Evolutionary conservation across 805 yeast genomes (phyloP).

Genomic region (Kodamaea restingae): DNA sequence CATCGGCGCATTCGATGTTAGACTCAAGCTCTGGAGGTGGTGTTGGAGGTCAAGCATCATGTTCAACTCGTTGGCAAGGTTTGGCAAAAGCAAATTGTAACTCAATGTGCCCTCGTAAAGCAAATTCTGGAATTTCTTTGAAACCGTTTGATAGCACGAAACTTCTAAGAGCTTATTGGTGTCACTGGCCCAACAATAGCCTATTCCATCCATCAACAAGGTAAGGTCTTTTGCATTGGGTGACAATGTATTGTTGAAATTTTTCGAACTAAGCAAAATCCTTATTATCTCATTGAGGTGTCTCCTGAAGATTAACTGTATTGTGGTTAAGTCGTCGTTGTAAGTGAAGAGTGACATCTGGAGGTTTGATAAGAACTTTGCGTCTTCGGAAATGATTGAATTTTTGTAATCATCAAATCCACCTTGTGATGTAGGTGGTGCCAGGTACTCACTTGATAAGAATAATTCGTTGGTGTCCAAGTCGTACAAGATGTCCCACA

Average conservation of each 20-base stretch:
- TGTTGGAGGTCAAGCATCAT: conserved; percentile 41
- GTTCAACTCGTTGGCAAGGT: conserved; percentile 37
- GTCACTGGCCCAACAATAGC: conserved; percentile 42
- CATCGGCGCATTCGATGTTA: conserved; percentile 12
- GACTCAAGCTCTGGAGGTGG: conserved; percentile 35
- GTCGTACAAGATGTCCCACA: conserved; percentile 63
- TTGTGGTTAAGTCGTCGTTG: conserved; percentile 44
- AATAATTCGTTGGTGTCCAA: conserved; percentile 48
- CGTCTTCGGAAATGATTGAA: conserved; percentile 43
- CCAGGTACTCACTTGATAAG: conserved; percentile 19
- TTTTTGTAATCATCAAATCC: conserved; percentile 19
- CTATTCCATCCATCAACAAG: conserved; percentile 38
- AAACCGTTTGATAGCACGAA: conserved; percentile 38
- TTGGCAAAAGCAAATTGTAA: conserved; percentile 33
- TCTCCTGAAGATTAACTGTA: conserved; percentile 40
- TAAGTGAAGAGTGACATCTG: conserved; percentile 41
- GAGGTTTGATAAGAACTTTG: conserved; percentile 39
- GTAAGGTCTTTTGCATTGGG: conserved; percentile 18
- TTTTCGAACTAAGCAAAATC: conserved; percentile 35
- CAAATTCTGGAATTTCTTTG: conserved; percentile 32
- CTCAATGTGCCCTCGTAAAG: conserved; percentile 27
- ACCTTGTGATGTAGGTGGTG: not conserved
- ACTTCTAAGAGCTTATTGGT: conserved; percentile 37
- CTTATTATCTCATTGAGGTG: conserved; percentile 42
- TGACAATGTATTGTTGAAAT: conserved; percentile 23